Conservation (phyloP, 2,329 filamentous ascomycete genomes). For the Epichloe festucae region DNA sequence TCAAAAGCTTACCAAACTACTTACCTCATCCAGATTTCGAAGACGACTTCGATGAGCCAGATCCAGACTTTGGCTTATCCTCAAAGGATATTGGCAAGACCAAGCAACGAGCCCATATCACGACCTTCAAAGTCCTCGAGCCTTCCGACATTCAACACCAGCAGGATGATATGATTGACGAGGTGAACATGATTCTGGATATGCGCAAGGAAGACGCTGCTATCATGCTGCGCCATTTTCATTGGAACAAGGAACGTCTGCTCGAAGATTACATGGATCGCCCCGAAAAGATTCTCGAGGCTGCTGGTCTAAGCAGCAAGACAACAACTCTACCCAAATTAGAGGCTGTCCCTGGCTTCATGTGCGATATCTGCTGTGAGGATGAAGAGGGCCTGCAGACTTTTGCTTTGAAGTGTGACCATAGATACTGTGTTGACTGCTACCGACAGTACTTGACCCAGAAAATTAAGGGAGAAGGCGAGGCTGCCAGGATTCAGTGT, state of each 20-base stretch:
- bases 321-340: slow-evolving; percentile 52
- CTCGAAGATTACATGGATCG: slow-evolving; percentile 96
- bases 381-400: slow-evolving; percentile 65
- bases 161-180: slow-evolving; percentile 74
- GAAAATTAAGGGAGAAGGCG: slow-evolving; percentile 91
- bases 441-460: slow-evolving; percentile 83
- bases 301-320: slow-evolving; percentile 63
- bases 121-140: slow-evolving; percentile 70
- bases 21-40: slow-evolving; percentile 35
- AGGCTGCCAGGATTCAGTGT: slow-evolving; percentile 89
- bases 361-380: slow-evolving; percentile 93
- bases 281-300: slow-evolving; percentile 65
- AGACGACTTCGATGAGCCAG: slow-evolving; percentile 42
- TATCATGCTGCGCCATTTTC: slow-evolving; percentile 75
- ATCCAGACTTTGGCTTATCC: slow-evolving; percentile 38
- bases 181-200: slow-evolving; percentile 84
- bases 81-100: slow-evolving; percentile 55
- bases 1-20: neutral
- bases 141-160: slow-evolving; percentile 72
- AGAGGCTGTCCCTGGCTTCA: slow-evolving; percentile 60
- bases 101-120: slow-evolving; percentile 64
- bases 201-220: slow-evolving; percentile 81
- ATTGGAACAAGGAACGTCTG: slow-evolving; percentile 93
- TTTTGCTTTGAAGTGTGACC: slow-evolving; percentile 90
- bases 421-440: slow-evolving; percentile 86